Evolutionary conservation across 257 asterid species (phyloP), one percentile per base, ranked within the genome.

Genomic region (Nicotiana otophora): DNA sequence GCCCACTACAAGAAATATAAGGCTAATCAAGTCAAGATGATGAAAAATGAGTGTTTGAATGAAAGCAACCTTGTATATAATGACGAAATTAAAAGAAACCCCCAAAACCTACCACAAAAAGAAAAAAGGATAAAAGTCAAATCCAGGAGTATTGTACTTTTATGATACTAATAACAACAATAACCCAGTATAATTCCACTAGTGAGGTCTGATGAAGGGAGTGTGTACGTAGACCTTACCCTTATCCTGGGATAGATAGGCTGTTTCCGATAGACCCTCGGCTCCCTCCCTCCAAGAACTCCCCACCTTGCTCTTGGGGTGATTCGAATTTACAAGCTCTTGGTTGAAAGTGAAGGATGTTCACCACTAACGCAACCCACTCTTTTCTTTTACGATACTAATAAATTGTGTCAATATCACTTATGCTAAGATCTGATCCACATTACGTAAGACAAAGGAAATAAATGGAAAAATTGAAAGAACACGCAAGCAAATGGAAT

Each of bases 391-490:
- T 86, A 81, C 84, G 83, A 72, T 85, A 86, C 81, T 84, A 60
- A 31, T 31, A 31, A 31, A 31, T 69, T 65, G 57, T 66, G 84
- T 81, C 86, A 78, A 74, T 84, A 82, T 86, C 62, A 39, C 77
- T 86, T 85, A 88, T 87, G 87, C 58, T 15, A 86, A 77, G 74
- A 82, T 83, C 82, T 76, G 84, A 87, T 87, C 87, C 82, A 85
- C 68, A 58, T 88, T 81, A 78, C 88, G 84, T 87, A 87, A 81
- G 76, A 83, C 19, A 7, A 36, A 15, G 53, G 11, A n/a, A 53
- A 57, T 39, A 79, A 61, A 60, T 16, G 16, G 72, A 5, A 66
- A 72, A 72, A 72, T 20, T 20, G 23, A 72, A 23, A 20, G 39
- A 72, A 72, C 23, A 46, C 26, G 17, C 51, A 51, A 68, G 39